phyloP scores from a whole-genome alignment of 805 yeast species.

The Saccharomycopsis sp. region DNA sequence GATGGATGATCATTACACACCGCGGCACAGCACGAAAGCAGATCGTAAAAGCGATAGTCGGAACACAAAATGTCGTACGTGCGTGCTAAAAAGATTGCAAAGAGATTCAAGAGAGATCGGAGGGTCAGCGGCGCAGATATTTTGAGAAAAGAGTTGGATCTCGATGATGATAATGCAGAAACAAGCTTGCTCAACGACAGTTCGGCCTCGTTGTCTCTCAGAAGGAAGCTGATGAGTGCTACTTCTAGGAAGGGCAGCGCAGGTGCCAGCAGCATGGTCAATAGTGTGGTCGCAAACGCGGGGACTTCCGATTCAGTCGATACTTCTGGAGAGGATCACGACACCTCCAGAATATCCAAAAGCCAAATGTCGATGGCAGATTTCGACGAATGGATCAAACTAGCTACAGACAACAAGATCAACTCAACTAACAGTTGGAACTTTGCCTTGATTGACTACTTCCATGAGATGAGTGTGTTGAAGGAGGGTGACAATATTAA shows the following conservation, averaged over 20 bases:
- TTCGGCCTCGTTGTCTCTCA: background rate
- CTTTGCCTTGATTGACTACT: conserved; percentile 84
- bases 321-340: conserved; percentile 29
- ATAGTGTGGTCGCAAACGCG: background rate
- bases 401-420: conserved; percentile 80
- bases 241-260: conserved; percentile 1
- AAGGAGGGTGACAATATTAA: conserved; percentile 74
- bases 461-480: conserved; percentile 71
- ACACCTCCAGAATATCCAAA: conserved; percentile 29
- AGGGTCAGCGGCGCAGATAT: conserved; percentile 30
- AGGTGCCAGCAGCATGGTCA: background rate
- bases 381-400: conserved; percentile 74
- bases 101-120: conserved; percentile 24
- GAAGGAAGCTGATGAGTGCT: conserved; percentile 2
- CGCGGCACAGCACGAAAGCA: background rate
- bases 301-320: conserved; percentile 14
- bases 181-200: conserved; percentile 10
- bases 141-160: conserved; percentile 27
- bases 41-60: too few species aligned
- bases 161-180: conserved; percentile 8
- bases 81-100: conserved; percentile 13
- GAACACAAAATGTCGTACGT: conserved; percentile 18
- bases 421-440: conserved; percentile 85
- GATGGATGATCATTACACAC: background rate
- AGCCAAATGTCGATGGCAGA: conserved; percentile 34